Percentiles rank a stretch among this genome's conserved stretches.
Conservation (phyloP, 495 filamentous ascomycete genomes). For the Lineolata rhizophorae region DNA sequence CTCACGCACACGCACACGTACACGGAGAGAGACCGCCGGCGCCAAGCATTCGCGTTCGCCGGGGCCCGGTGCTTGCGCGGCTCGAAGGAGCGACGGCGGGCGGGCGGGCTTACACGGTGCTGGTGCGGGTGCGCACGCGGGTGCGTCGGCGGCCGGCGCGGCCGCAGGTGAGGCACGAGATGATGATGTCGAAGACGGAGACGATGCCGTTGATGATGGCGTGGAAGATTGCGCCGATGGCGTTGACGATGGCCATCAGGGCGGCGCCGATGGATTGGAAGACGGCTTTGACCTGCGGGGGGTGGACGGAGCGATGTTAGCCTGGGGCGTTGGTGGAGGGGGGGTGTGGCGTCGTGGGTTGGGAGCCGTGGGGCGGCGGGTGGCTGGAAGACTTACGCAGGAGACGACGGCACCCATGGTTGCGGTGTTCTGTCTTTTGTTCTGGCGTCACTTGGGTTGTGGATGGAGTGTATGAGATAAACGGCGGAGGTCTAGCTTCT, state of each 20-base stretch:
- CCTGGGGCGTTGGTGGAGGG: too few species aligned
- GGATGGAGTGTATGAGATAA: too few species aligned
- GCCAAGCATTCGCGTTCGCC: too few species aligned
- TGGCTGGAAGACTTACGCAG: constrained; percentile 45
- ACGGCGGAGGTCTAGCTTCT: too few species aligned
- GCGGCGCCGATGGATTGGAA: constrained; percentile 66
- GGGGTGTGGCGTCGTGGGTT: constrained; percentile 8
- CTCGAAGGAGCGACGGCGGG: too few species aligned
- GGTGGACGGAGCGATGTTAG: too few species aligned
- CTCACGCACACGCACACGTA: too few species aligned
- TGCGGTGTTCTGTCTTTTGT: constrained; percentile 16
- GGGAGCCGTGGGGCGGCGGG: constrained; percentile 2
- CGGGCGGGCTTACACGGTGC: too few species aligned
- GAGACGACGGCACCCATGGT: constrained; percentile 92
- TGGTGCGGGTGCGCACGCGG: neutral
- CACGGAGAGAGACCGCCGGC: too few species aligned
- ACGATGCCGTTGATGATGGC: constrained; percentile 70
- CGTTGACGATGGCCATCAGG: constrained; percentile 69
- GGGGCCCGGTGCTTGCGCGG: too few species aligned
- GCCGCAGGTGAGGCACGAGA: constrained; percentile 73
- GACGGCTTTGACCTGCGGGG: constrained; percentile 45
- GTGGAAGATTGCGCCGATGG: constrained; percentile 49
- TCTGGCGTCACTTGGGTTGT: too few species aligned
- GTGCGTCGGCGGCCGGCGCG: constrained; percentile 23
- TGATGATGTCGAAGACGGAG: constrained; percentile 59